Conservation (phyloP, 257 asterid species). For the Eucommia ulmoides region DNA sequence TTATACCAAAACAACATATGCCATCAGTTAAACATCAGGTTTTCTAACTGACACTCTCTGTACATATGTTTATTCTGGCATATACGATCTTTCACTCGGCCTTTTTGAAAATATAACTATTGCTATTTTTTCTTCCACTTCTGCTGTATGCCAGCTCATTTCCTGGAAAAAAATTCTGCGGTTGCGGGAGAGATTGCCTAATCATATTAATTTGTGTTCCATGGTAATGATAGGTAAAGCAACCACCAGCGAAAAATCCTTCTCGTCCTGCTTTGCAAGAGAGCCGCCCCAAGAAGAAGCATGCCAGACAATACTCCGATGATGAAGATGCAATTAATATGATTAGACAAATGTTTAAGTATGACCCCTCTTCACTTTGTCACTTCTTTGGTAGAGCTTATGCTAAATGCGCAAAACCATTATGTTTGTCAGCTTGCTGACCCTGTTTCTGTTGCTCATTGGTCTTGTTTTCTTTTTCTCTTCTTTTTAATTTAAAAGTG, state of each 20-base stretch:
- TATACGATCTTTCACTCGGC: neutral
- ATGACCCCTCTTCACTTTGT: constrained; percentile 4
- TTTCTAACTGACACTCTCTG: too few relatives aligned
- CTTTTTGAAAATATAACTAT: neutral
- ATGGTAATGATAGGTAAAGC: constrained; percentile 32
- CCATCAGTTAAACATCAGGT: constrained; percentile 3
- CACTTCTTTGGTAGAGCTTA: too few relatives aligned
- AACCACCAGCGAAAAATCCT: constrained; percentile 26
- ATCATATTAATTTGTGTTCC: neutral
- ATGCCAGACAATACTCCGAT: constrained; percentile 21
- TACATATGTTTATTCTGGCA: neutral
- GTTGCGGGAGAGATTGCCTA: neutral
- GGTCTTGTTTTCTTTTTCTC: too few relatives aligned
- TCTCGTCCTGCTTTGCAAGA: constrained; percentile 24
- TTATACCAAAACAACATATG: constrained; percentile 3
- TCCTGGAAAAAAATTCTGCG: neutral
- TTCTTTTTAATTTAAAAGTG: too few relatives aligned
- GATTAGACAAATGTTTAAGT: constrained; percentile 67
- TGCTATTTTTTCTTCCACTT: neutral
- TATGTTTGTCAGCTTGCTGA: too few relatives aligned
- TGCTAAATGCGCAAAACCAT: too few relatives aligned
- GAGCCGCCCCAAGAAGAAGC: constrained; percentile 39
- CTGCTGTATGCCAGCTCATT: neutral
- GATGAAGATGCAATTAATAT: constrained; percentile 33
- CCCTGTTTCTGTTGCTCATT: too few relatives aligned